Evolutionary conservation across 2,329 filamentous ascomycete genomes (phyloP), one percentile per base, ranked within the genome.

Genomic region (Seiridium unicorne): DNA sequence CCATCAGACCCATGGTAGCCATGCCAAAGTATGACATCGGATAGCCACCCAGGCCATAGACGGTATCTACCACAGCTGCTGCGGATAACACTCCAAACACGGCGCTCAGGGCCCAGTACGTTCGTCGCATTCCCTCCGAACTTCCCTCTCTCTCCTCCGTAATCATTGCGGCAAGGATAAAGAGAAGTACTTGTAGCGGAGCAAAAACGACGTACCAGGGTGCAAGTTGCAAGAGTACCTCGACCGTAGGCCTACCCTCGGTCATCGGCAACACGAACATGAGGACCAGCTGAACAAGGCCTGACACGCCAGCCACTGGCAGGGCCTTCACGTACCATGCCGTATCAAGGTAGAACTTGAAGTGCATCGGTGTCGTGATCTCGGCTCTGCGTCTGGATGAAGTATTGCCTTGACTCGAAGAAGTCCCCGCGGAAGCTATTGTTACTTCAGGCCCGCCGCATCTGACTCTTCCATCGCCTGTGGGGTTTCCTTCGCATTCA

Each of bases 11-110:
- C 8, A 69, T 61, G 1, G 64, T 55, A 9, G 62, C 66, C 63
- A 69, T 62, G 18, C 63, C 68, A 44, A 69, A 61, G 44, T 69
- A 69, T 10, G 68, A 69, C 65, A 69, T 65, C 6, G 68, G 68
- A 35, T 62, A 64, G 11, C 68, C 68, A 2, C 68, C 66, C 26
- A 69, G 61, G 5, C 68, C 68, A 36, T 63, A 68, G 1, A 68
- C 55, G 4, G 65, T 69, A 44, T 69, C 68, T 9, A 67, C 32
- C 11, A 65, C 64, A 2, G 65, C 62, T 1, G 35, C 64, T 3
- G 63, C 57, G 9, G 66, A 68, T 5, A 68, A 36, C 5, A 60
- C 18, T 5, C 57, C 57, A 13, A 62, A 57, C 6, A 62, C 32
- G n/a, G 51, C 55, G 26, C 62, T 63, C 3, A 67, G 60, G 40